phyloP scores from a whole-genome alignment of 306 rosid species.

The Amphicarpaea edgeworthii region DNA sequence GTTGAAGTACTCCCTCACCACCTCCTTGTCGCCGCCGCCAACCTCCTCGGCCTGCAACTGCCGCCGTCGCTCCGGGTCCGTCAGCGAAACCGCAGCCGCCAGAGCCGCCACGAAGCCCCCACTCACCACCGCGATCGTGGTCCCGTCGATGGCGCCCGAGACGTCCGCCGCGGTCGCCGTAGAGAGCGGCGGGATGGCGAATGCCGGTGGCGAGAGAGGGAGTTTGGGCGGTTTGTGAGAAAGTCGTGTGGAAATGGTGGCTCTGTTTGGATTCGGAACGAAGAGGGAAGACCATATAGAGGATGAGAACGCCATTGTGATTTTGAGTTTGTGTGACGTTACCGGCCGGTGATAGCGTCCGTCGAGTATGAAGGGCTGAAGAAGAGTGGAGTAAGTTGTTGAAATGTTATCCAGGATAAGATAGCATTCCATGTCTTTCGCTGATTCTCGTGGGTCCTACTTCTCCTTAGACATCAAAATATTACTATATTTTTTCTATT shows the following conservation, averaged over 20 bases:
- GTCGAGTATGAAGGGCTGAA: neutral
- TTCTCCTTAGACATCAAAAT: too few species aligned
- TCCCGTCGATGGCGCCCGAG: conserved; percentile 63
- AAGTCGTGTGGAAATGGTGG: conserved; percentile 39
- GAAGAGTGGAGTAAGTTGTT: neutral
- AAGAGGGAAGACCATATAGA: conserved; percentile 50
- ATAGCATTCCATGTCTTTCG: conserved; percentile 48
- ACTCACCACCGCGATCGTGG: conserved; percentile 74
- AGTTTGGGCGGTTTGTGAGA: conserved; percentile 43
- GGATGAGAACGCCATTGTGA: conserved; percentile 61
- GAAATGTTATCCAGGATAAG: conserved; percentile 54
- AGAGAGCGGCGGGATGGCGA: conserved; percentile 69
- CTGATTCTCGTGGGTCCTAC: conserved; percentile 56
- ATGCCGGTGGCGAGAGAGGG: conserved; percentile 46
- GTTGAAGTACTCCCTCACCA: conserved; percentile 92
- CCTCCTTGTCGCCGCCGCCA: conserved; percentile 96
- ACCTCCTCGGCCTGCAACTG: conserved; percentile 84
- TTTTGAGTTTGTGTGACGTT: neutral
- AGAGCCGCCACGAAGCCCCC: conserved; percentile 80
- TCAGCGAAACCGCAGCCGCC: conserved; percentile 72
- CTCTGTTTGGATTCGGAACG: conserved; percentile 44
- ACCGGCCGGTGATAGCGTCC: conserved; percentile 30
- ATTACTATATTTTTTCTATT: too few species aligned
- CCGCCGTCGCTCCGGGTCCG: conserved; percentile 88
- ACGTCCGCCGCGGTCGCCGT: conserved; percentile 64